These are phyloP conservation scores for Citrus sinensis DNA, from an alignment of 345 rosid genomes.

Conservation along the genomic window DNA sequence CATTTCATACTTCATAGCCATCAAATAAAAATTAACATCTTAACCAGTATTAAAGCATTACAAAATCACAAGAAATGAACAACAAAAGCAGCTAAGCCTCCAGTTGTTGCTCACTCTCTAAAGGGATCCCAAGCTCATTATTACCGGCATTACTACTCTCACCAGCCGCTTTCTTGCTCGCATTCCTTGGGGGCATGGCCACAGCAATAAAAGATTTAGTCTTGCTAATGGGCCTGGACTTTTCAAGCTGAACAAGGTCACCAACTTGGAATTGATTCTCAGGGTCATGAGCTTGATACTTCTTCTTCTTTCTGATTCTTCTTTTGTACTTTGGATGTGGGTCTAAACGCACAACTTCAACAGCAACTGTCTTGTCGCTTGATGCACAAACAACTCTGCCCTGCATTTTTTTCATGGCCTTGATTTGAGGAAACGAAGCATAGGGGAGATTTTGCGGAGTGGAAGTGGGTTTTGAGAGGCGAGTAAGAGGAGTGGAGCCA, in stretches of 20 bases:
- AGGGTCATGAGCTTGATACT: constrained; percentile 92
- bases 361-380: constrained; percentile 82
- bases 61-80: background rate
- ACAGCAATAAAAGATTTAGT: constrained; percentile 70
- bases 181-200: constrained; percentile 33
- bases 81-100: constrained; percentile 14
- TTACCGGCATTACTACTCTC: constrained; percentile 14
- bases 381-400: constrained; percentile 83
- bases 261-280: constrained; percentile 77
- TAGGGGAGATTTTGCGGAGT: constrained; percentile 2
- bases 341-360: constrained; percentile 69
- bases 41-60: background rate
- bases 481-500: constrained; percentile 48
- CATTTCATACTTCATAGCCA: constrained; percentile 3
- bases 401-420: constrained; percentile 72
- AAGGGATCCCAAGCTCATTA: constrained; percentile 60
- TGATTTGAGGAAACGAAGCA: constrained; percentile 39
- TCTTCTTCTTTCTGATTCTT: constrained; percentile 83
- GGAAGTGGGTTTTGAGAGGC: constrained; percentile 46
- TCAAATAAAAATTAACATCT: constrained; percentile 1
- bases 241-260: constrained; percentile 67
- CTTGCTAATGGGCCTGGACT: constrained; percentile 84
- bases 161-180: constrained; percentile 21
- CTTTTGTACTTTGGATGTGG: constrained; percentile 89
- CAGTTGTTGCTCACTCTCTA: constrained; percentile 57